Percentiles rank a stretch among this genome's conserved stretches.
Evolutionary conservation across 2,329 filamentous ascomycete species (phyloP).

Genomic region (Scedosporium boydii): DNA sequence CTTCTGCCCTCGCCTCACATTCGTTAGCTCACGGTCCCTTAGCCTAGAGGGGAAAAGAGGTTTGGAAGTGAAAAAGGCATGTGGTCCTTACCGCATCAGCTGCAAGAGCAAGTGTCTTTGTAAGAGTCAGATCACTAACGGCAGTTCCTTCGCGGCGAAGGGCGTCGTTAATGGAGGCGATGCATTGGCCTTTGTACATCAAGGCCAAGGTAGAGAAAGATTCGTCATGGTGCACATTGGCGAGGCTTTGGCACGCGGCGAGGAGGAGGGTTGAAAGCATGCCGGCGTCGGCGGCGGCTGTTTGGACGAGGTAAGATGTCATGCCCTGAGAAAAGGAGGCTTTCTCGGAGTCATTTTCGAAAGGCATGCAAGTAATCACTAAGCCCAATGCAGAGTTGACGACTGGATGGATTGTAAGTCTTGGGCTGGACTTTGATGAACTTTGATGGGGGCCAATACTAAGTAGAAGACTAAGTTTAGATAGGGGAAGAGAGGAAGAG

Average conservation of each 20-base stretch:
- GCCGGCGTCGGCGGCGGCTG: constrained; percentile 11
- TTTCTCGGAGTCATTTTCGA: neutral
- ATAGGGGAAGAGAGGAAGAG: no score
- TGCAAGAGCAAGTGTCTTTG: constrained; percentile 7
- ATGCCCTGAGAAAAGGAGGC: constrained; percentile 8
- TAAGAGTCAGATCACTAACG: constrained; percentile 13
- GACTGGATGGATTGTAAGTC: neutral
- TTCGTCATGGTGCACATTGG: constrained; percentile 6
- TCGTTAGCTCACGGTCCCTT: neutral
- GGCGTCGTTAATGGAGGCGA: constrained; percentile 8
- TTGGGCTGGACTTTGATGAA: no score
- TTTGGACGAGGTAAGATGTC: constrained; percentile 11
- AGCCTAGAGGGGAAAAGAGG: neutral
- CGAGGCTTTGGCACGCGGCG: constrained; percentile 11
- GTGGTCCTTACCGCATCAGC: neutral
- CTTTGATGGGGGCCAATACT: no score
- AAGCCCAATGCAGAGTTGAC: neutral
- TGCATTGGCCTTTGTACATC: constrained; percentile 11
- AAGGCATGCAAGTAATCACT: neutral
- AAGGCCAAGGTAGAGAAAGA: constrained; percentile 3
- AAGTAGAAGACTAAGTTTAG: no score
- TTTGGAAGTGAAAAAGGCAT: neutral
- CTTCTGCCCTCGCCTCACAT: neutral
- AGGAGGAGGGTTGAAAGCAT: constrained; percentile 14
- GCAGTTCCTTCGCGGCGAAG: constrained; percentile 6